Evolutionary conservation across 2,329 filamentous ascomycete genomes (phyloP).

Genomic region (Sporothrix brasiliensis): DNA sequence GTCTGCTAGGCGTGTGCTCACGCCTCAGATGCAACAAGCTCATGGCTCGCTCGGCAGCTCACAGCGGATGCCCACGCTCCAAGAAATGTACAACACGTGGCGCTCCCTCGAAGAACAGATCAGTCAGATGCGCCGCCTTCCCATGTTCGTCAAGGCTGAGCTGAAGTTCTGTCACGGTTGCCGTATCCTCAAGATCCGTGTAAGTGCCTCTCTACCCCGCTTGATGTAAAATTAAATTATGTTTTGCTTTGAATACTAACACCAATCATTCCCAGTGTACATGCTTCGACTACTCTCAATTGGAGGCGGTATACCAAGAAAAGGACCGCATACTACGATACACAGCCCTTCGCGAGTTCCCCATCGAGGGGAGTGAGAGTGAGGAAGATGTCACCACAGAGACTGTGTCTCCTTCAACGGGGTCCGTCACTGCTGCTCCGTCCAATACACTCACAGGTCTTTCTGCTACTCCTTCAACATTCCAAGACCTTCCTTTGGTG

Average conservation of each 20-base stretch:
- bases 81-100: slow-evolving; percentile 38
- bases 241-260: background rate
- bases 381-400: background rate
- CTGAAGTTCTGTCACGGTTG: slow-evolving; percentile 33
- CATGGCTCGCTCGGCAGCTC: background rate
- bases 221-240: too few relatives aligned
- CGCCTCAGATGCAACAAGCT: background rate
- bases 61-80: slow-evolving; percentile 29
- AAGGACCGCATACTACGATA: slow-evolving; percentile 24
- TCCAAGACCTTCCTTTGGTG: background rate
- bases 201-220: background rate
- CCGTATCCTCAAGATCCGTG: slow-evolving; percentile 29
- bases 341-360: slow-evolving; percentile 22
- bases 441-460: background rate
- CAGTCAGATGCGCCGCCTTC: slow-evolving; percentile 30
- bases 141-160: slow-evolving; percentile 33
- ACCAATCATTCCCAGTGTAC: slow-evolving; percentile 30
- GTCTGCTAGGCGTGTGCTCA: background rate
- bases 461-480: background rate
- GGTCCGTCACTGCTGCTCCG: background rate
- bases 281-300: slow-evolving; percentile 34
- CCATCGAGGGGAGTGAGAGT: background rate
- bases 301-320: slow-evolving; percentile 31
- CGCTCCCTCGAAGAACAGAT: slow-evolving; percentile 33
- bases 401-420: background rate